These are phyloP conservation scores for Trifolium fragiferum DNA, from an alignment of 306 rosid genomes.

Conservation along the genomic window DNA sequence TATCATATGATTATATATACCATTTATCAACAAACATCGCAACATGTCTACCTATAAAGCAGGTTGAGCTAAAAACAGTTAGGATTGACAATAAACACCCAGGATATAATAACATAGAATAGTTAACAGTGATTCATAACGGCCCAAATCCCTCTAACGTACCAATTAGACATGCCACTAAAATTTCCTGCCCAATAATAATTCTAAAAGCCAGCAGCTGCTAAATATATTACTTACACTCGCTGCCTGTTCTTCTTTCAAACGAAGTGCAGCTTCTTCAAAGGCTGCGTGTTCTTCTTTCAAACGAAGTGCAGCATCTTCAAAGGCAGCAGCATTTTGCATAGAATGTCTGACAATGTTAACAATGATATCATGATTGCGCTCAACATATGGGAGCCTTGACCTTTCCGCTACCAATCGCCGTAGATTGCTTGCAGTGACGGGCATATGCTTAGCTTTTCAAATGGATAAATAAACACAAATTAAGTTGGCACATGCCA, in stretches of 20 bases:
- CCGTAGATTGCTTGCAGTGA: conserved; percentile 61
- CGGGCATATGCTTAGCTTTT: conserved; percentile 96
- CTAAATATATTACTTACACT: conserved; percentile 57
- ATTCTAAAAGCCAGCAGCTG: conserved; percentile 11
- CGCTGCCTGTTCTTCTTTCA: conserved; percentile 59
- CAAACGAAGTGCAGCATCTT: conserved; percentile 66
- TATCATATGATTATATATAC: conserved; percentile 31
- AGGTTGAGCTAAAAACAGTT: conserved; percentile 9
- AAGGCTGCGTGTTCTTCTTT: conserved; percentile 50
- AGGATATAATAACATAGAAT: conserved; percentile 7
- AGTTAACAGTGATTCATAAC: conserved; percentile 29
- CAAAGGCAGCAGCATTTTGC: conserved; percentile 72
- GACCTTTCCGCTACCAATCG: conserved; percentile 54
- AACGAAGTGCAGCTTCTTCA: conserved; percentile 48
- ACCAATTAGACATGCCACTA: conserved; percentile 20
- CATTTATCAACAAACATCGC: conserved; percentile 12
- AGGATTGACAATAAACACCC: conserved; percentile 18
- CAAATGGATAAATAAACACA: conserved; percentile 36
- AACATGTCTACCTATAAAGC: conserved; percentile 25
- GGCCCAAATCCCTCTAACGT: conserved; percentile 21
- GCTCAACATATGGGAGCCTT: conserved; percentile 74
- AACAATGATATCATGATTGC: conserved; percentile 75
- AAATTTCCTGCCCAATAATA: conserved; percentile 13
- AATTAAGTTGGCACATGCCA: conserved; percentile 7
- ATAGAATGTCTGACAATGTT: conserved; percentile 70